Percentiles rank a stretch among this genome's conserved stretches.
Evolutionary conservation across 495 filamentous ascomycete species (phyloP).

Genomic region (Pseudoneurospora amorphoporcata): DNA sequence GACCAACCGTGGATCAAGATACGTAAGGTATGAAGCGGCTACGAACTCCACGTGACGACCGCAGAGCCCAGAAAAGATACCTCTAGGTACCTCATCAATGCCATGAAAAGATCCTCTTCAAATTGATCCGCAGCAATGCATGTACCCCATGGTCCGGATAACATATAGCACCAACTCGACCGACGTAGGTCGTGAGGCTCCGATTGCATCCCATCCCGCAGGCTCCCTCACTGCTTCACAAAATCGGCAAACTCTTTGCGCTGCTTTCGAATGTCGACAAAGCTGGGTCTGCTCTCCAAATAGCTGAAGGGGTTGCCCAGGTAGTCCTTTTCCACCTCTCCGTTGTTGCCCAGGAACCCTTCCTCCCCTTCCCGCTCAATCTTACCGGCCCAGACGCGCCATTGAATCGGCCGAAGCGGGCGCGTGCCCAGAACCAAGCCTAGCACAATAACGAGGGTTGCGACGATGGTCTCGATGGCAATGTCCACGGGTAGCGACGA

Average conservation of each 20-base stretch:
- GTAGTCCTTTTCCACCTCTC: conserved; percentile 41
- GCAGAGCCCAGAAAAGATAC: background rate
- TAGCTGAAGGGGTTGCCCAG: conserved; percentile 41
- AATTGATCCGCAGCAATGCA: background rate
- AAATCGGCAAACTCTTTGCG: conserved; percentile 68
- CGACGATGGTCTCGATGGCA: conserved; percentile 61
- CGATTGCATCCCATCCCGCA: background rate
- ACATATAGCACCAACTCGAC: background rate
- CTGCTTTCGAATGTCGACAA: conserved; percentile 53
- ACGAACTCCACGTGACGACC: background rate
- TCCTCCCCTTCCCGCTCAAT: conserved; percentile 64
- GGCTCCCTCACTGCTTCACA: conserved; percentile 12
- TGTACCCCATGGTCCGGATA: background rate
- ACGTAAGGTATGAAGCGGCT: background rate
- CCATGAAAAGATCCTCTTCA: background rate
- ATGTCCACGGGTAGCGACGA: conserved; percentile 63
- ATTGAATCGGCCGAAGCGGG: conserved; percentile 64
- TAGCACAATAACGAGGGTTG: conserved; percentile 55
- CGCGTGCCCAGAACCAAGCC: conserved; percentile 62
- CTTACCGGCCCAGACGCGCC: conserved; percentile 75
- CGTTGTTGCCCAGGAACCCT: conserved; percentile 61
- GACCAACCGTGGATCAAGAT: background rate
- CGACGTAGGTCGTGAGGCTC: background rate
- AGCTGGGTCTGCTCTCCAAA: conserved; percentile 36
- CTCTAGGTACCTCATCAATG: background rate